Conservation (phyloP, 2,329 filamentous ascomycete genomes). For the Dothistroma pini region DNA sequence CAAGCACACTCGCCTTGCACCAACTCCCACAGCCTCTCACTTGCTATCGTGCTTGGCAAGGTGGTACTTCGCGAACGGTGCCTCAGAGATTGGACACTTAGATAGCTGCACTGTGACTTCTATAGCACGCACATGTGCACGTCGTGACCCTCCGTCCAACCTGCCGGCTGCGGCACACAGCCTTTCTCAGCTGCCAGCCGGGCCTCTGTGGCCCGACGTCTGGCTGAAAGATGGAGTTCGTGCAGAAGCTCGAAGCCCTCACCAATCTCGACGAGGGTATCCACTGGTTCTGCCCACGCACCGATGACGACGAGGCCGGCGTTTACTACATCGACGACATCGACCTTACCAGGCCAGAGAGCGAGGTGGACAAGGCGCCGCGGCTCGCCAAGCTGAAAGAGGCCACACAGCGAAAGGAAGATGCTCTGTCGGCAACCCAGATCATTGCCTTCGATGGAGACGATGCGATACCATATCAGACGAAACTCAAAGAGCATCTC, state of each 20-base stretch:
- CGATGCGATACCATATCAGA: slow-evolving; percentile 43
- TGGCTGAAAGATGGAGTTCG: slow-evolving; percentile 13
- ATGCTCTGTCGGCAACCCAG: slow-evolving; percentile 41
- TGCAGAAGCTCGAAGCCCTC: slow-evolving; percentile 22
- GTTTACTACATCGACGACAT: slow-evolving; percentile 47
- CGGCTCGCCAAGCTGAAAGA: slow-evolving; percentile 36
- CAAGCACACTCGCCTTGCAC: not conserved
- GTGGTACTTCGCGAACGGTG: not conserved
- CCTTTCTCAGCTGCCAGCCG: not conserved
- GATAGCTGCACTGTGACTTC: not conserved
- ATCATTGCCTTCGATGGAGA: slow-evolving; percentile 49
- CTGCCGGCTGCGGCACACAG: not conserved
- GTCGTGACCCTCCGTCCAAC: not conserved
- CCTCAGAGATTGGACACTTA: not conserved
- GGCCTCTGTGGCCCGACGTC: slow-evolving; percentile 12
- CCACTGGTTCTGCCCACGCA: slow-evolving; percentile 50
- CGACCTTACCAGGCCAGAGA: slow-evolving; percentile 24
- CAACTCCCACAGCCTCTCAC: not conserved
- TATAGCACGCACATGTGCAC: not conserved
- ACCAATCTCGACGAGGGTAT: slow-evolving; percentile 34
- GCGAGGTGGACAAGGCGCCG: slow-evolving; percentile 22
- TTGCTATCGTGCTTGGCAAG: not conserved
- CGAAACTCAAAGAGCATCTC: slow-evolving; percentile 40
- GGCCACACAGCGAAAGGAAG: slow-evolving; percentile 40
- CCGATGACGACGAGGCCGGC: slow-evolving; percentile 32